These are phyloP conservation scores for Cyberlindnera galapagoensis DNA, from an alignment of 805 yeast genomes.

Conservation along the genomic window DNA sequence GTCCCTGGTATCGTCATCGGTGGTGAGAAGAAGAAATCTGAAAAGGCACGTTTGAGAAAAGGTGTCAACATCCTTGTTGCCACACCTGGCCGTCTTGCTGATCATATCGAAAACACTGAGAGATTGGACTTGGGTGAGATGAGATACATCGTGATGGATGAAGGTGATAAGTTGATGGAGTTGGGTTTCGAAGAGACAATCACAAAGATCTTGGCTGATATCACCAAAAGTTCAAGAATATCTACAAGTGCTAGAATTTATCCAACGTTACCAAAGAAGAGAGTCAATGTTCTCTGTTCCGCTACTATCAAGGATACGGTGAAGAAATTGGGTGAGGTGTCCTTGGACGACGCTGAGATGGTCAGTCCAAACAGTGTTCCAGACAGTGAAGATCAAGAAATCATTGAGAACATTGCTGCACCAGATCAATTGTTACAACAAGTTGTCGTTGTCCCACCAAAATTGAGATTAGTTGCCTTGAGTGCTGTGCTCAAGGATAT, in stretches of 20 bases:
- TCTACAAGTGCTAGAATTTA: slow-evolving; percentile 30
- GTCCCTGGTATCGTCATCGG: slow-evolving; percentile 97
- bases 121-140: slow-evolving; percentile 66
- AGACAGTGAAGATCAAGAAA: slow-evolving; percentile 22
- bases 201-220: slow-evolving; percentile 58
- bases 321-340: slow-evolving; percentile 69
- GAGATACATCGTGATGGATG: slow-evolving; percentile 88
- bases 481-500: slow-evolving; percentile 57
- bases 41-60: slow-evolving; percentile 90
- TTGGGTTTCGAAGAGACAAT: slow-evolving; percentile 95
- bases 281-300: slow-evolving; percentile 83
- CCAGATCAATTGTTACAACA: slow-evolving; percentile 90
- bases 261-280: slow-evolving; percentile 56
- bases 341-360: slow-evolving; percentile 69
- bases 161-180: slow-evolving; percentile 94
- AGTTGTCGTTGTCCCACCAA: slow-evolving; percentile 84
- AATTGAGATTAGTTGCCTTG: slow-evolving; percentile 76
- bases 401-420: slow-evolving; percentile 39
- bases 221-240: slow-evolving; percentile 39
- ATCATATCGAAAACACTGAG: slow-evolving; percentile 86
- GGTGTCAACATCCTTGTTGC: slow-evolving; percentile 96
- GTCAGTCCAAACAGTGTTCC: slow-evolving; percentile 34
- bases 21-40: slow-evolving; percentile 96
- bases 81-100: slow-evolving; percentile 94
- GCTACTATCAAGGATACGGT: slow-evolving; percentile 88